These are phyloP conservation scores for Suhomyces vadensis DNA, from an alignment of 805 yeast genomes.

Conservation along the genomic window DNA sequence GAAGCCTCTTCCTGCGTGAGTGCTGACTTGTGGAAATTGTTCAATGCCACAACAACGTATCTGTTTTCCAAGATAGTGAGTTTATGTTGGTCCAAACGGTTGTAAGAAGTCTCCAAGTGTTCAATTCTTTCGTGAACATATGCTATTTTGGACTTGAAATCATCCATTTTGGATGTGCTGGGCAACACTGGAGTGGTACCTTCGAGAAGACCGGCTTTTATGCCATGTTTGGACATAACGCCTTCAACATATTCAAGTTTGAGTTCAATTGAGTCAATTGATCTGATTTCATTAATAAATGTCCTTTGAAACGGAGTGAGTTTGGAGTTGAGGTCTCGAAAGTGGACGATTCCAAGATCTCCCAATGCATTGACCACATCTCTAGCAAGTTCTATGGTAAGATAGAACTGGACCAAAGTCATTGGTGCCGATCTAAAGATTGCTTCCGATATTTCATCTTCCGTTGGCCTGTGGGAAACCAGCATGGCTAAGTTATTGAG, in stretches of 20 bases:
- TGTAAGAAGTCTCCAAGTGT: slow-evolving; percentile 39
- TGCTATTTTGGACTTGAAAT: slow-evolving; percentile 24
- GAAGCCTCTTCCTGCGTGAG: slow-evolving; percentile 10
- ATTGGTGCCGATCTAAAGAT: slow-evolving; percentile 50
- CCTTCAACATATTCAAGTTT: slow-evolving; percentile 29
- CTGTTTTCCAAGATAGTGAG: slow-evolving; percentile 35
- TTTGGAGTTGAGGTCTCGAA: slow-evolving; percentile 50
- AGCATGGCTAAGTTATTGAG: not conserved
- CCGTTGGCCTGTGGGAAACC: not conserved
- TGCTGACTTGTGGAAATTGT: slow-evolving; percentile 32
- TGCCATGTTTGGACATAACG: slow-evolving; percentile 32
- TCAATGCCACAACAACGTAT: slow-evolving; percentile 32
- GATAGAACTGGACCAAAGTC: slow-evolving; percentile 50
- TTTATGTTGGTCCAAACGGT: slow-evolving; percentile 25
- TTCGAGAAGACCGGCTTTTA: slow-evolving; percentile 47
- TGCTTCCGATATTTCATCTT: slow-evolving; percentile 26
- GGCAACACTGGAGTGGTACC: slow-evolving; percentile 22
- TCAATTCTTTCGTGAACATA: slow-evolving; percentile 32
- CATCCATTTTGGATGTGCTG: slow-evolving; percentile 36
- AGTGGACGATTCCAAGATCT: slow-evolving; percentile 42
- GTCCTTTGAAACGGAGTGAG: slow-evolving; percentile 49
- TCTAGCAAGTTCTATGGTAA: slow-evolving; percentile 46
- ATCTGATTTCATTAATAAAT: slow-evolving; percentile 42
- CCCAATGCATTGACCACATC: slow-evolving; percentile 43
- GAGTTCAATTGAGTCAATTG: slow-evolving; percentile 34